Evolutionary conservation across 352 stramenopile genomes (phyloP).

Genomic region (Pythium sukuiense): DNA sequence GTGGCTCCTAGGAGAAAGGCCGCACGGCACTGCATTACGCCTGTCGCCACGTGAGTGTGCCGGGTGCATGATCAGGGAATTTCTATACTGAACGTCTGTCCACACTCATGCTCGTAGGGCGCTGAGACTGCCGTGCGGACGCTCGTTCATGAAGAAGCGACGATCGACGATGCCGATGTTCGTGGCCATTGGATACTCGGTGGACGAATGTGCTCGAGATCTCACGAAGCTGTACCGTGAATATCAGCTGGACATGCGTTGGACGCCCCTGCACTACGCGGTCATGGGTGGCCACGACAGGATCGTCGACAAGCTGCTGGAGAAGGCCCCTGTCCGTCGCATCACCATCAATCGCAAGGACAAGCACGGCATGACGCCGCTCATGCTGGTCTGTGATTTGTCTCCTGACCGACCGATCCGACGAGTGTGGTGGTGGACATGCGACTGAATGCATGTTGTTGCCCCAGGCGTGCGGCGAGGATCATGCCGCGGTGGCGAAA

Average conservation of each 20-base stretch:
- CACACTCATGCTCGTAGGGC: conserved; percentile 32
- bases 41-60: conserved; percentile 50
- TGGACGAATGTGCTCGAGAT: background rate
- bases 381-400: conserved; percentile 56
- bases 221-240: too few species aligned
- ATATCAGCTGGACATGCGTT: conserved; percentile 68
- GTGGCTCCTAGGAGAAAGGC: conserved; percentile 58
- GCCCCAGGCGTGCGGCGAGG: conserved; percentile 64
- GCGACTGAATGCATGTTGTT: background rate
- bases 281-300: conserved; percentile 72
- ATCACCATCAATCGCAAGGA: conserved; percentile 85
- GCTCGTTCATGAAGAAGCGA: conserved; percentile 70
- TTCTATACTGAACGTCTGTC: background rate
- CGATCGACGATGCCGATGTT: conserved; percentile 75
- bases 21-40: conserved; percentile 75
- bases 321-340: conserved; percentile 67
- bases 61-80: too few species aligned
- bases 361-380: conserved; percentile 72
- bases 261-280: conserved; percentile 78
- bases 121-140: conserved; percentile 51
- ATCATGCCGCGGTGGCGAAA: conserved; percentile 55
- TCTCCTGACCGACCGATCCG: too few species aligned
- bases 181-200: background rate
- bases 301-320: conserved; percentile 51
- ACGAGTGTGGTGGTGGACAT: too few species aligned